Evolutionary conservation across 2,329 filamentous ascomycete species (phyloP).

Genomic region (Triangularia setosa): DNA sequence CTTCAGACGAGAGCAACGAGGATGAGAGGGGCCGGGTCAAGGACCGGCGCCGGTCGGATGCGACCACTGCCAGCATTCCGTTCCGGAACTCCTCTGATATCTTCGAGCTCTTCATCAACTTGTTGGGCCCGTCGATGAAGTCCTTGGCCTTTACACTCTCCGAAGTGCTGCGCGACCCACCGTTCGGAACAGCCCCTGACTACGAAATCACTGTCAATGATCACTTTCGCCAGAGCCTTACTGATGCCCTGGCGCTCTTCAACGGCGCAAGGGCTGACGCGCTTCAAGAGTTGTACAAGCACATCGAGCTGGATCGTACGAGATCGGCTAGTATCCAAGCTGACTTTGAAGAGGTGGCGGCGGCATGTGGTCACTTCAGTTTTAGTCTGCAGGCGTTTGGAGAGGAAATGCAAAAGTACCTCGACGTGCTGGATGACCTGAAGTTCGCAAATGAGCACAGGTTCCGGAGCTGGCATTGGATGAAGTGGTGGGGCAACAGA

Average conservation of each 20-base stretch:
- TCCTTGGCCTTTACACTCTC: conserved; percentile 89
- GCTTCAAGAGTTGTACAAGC: conserved; percentile 73
- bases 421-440: conserved; percentile 81
- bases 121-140: conserved; percentile 92
- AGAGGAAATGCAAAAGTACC: conserved; percentile 78
- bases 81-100: conserved; percentile 72
- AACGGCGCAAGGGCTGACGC: conserved; percentile 71
- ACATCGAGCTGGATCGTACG: conserved; percentile 66
- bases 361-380: conserved; percentile 95
- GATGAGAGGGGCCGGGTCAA: conserved; percentile 34
- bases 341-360: conserved; percentile 94
- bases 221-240: conserved; percentile 74
- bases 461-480: conserved; percentile 73
- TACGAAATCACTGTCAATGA: conserved; percentile 71
- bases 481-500: conserved; percentile 65
- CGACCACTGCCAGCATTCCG: conserved; percentile 27
- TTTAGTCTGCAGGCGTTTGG: conserved; percentile 89
- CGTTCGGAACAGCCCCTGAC: conserved; percentile 67
- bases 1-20: conserved; percentile 53
- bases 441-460: conserved; percentile 65
- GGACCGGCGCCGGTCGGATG: conserved; percentile 16
- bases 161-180: conserved; percentile 81
- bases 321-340: conserved; percentile 74
- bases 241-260: conserved; percentile 77
- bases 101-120: conserved; percentile 83